phyloP scores from a whole-genome alignment of 148 eudicot genomes.

The Hydrangea macrophylla region DNA sequence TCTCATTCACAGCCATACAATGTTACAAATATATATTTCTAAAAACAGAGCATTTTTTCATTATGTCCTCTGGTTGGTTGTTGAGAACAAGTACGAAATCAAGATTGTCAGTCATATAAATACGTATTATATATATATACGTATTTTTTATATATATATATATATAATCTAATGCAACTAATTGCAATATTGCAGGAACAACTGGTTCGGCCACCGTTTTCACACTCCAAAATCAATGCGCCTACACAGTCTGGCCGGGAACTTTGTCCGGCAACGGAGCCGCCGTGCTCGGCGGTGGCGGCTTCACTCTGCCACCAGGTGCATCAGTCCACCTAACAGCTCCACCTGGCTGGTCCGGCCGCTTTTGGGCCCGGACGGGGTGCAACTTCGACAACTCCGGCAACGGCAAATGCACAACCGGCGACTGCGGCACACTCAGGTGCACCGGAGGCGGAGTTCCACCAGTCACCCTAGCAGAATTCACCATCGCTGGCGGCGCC shows the following conservation, averaged over 20 bases:
- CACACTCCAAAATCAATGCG: constrained; percentile 59
- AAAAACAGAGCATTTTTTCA: too few relatives aligned
- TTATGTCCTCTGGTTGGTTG: too few relatives aligned
- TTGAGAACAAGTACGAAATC: too few relatives aligned
- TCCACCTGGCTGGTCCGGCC: constrained; percentile 81
- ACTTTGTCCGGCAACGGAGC: constrained; percentile 50
- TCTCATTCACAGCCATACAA: too few relatives aligned
- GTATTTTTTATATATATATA: too few relatives aligned
- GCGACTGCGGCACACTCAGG: constrained; percentile 41
- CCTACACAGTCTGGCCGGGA: constrained; percentile 79
- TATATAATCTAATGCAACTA: too few relatives aligned
- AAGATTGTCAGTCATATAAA: too few relatives aligned
- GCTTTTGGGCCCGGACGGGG: constrained; percentile 94
- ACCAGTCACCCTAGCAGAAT: constrained; percentile 68
- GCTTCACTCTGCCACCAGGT: constrained; percentile 47
- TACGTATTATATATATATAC: too few relatives aligned
- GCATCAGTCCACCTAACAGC: constrained; percentile 41
- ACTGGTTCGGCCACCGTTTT: constrained; percentile 41
- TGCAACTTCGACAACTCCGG: constrained; percentile 59
- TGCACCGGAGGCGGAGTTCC: constrained; percentile 66
- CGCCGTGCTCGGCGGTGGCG: constrained; percentile 43
- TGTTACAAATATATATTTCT: too few relatives aligned
- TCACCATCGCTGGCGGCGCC: constrained; percentile 46
- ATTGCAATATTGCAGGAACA: constrained; percentile 23
- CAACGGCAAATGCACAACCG: constrained; percentile 35